Evolutionary conservation across 2,329 filamentous ascomycete genomes (phyloP).

Genomic region (Microascus cirrosus): DNA sequence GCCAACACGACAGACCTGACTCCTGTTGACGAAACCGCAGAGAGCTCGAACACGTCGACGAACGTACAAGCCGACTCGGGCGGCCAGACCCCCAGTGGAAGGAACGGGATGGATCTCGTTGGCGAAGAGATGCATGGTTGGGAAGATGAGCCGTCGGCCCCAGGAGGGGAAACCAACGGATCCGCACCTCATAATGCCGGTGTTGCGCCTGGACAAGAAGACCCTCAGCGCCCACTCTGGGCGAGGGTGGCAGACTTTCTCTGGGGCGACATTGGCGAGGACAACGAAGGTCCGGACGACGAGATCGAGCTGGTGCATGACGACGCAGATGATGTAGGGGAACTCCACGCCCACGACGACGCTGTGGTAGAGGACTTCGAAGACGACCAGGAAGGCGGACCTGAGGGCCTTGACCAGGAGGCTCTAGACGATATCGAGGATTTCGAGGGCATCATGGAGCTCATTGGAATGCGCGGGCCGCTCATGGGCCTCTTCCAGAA

Average conservation of each 20-base stretch:
- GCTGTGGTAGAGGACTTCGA: slow-evolving; percentile 23
- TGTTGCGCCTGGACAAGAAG: neutral
- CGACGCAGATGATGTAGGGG: slow-evolving; percentile 35
- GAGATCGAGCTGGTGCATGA: slow-evolving; percentile 42
- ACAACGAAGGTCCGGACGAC: slow-evolving; percentile 29
- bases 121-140: neutral
- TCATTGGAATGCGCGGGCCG: slow-evolving; percentile 92
- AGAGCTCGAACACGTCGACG: neutral
- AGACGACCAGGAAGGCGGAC: slow-evolving; percentile 28
- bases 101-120: neutral
- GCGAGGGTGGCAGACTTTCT: slow-evolving; percentile 42
- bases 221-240: neutral
- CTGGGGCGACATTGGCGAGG: slow-evolving; percentile 43
- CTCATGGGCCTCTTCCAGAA: slow-evolving; percentile 87
- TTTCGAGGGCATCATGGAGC: slow-evolving; percentile 88
- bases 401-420: slow-evolving; percentile 53
- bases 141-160: neutral
- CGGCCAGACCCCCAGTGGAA: neutral
- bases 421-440: slow-evolving; percentile 83
- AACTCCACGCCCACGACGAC: neutral
- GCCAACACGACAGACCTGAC: neutral
- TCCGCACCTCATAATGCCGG: slow-evolving; percentile 6
- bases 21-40: slow-evolving; percentile 7
- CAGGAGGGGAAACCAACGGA: neutral
- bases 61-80: neutral